Evolutionary conservation across 139 green algal genomes (phyloP).

Genomic region (Chlorella sp.): DNA sequence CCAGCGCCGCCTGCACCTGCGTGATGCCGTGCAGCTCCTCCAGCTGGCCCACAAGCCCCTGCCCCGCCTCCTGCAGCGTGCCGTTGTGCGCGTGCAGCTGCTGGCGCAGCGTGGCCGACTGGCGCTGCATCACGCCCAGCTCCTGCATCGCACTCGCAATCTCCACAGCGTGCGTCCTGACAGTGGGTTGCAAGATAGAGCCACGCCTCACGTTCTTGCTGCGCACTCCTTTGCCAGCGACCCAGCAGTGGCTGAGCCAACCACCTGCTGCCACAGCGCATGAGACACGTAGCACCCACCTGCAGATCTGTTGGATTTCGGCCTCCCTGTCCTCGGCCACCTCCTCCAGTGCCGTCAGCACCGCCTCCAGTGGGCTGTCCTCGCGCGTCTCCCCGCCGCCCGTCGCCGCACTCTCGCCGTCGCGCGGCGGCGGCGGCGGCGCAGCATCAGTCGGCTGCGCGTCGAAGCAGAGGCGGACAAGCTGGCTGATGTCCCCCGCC

Average conservation of each 20-base stretch:
- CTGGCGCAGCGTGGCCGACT: slow-evolving; percentile 35
- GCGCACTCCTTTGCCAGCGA: too few species aligned
- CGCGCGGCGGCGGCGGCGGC: too few species aligned
- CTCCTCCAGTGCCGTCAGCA: slow-evolving; percentile 35
- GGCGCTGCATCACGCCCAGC: slow-evolving; percentile 43
- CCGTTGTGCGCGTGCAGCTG: slow-evolving; percentile 34
- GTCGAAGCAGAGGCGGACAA: slow-evolving; percentile 45
- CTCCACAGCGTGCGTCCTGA: slow-evolving; percentile 54
- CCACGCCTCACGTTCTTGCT: too few species aligned
- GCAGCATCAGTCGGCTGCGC: too few species aligned
- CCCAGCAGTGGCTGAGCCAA: too few species aligned
- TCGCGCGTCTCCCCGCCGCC: too few species aligned
- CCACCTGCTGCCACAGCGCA: too few species aligned
- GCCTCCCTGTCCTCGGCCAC: slow-evolving; percentile 53
- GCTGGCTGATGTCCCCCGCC: slow-evolving; percentile 44
- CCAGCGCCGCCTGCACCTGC: slow-evolving; percentile 21
- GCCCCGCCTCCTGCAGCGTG: slow-evolving; percentile 44
- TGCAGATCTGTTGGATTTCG: slow-evolving; percentile 53
- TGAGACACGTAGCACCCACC: too few species aligned
- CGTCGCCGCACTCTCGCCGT: too few species aligned
- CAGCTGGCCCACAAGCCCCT: slow-evolving; percentile 15
- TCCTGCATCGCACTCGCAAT: slow-evolving; percentile 61
- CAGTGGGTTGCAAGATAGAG: too few species aligned
- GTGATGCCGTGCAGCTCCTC: slow-evolving; percentile 26
- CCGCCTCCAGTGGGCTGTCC: not conserved